These are phyloP conservation scores for Jaenimonas drosophilae DNA, from an alignment of 208 protist species.

Conservation along the genomic window DNA sequence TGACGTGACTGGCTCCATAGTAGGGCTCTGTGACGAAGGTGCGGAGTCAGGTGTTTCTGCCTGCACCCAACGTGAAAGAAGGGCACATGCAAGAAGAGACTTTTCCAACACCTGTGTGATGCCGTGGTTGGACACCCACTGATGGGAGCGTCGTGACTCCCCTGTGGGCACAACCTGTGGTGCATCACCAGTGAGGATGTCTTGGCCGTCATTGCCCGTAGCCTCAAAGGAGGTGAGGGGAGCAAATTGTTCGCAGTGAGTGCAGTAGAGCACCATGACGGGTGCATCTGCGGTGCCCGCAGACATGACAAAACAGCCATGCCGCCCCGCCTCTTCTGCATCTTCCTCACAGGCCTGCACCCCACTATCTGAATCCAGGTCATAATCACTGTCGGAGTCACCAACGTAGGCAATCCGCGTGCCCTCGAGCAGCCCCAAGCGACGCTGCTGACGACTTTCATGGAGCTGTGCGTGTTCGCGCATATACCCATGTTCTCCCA, in stretches of 20 bases:
- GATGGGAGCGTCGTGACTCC: not conserved
- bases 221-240: conserved; percentile 20
- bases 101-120: conserved; percentile 7
- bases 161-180: not conserved
- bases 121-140: conserved; percentile 1
- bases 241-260: conserved; percentile 36
- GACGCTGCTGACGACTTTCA: conserved; percentile 2
- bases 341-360: conserved; percentile 20
- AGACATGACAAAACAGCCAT: conserved; percentile 42
- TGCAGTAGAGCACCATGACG: conserved; percentile 40
- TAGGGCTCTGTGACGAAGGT: too few relatives aligned
- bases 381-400: conserved; percentile 7
- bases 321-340: conserved; percentile 31
- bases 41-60: not conserved
- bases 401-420: conserved; percentile 5
- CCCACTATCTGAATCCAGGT: conserved; percentile 11
- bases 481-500: not conserved
- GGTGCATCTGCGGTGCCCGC: conserved; percentile 28
- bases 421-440: conserved; percentile 15
- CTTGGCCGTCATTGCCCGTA: not conserved
- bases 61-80: conserved; percentile 11
- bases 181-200: not conserved
- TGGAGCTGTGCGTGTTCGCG: not conserved
- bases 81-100: conserved; percentile 6
- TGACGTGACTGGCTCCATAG: too few relatives aligned